phyloP scores from a whole-genome alignment of 116 monocot species.

The Zostera marina region DNA sequence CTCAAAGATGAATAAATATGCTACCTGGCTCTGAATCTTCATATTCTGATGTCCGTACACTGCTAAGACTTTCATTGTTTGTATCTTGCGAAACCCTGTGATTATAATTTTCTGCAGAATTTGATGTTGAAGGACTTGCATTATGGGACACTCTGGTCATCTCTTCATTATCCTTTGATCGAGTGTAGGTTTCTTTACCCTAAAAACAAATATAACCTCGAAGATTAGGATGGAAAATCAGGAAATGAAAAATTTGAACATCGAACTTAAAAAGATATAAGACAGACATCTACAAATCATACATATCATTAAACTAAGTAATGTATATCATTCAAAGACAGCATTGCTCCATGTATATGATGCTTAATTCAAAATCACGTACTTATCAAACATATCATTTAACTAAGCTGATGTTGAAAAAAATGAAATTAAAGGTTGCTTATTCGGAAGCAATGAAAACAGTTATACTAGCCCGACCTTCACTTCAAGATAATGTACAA shows the following conservation, averaged over 20 bases:
- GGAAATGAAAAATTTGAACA: not conserved
- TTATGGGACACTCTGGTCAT: slow-evolving; percentile 7
- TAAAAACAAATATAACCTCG: slow-evolving; percentile 13
- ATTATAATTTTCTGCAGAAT: slow-evolving; percentile 34
- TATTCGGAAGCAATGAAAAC: not conserved
- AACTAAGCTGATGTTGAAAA: too few relatives aligned
- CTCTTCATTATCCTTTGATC: slow-evolving; percentile 44
- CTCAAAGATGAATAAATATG: slow-evolving; percentile 1
- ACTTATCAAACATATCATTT: too few relatives aligned
- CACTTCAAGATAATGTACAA: slow-evolving; percentile 75
- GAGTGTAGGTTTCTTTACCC: slow-evolving; percentile 49
- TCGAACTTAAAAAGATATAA: not conserved
- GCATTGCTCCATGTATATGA: too few relatives aligned
- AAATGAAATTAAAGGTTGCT: too few relatives aligned
- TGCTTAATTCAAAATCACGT: too few relatives aligned
- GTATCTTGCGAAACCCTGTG: slow-evolving; percentile 34
- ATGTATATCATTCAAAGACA: too few relatives aligned
- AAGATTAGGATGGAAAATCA: not conserved
- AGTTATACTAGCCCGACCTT: slow-evolving; percentile 24
- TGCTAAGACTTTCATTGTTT: slow-evolving; percentile 46
- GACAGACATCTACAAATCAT: too few relatives aligned
- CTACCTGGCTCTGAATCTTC: slow-evolving; percentile 78
- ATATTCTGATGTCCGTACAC: slow-evolving; percentile 62
- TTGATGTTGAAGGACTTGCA: slow-evolving; percentile 40
- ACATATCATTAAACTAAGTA: too few relatives aligned